Conservation (phyloP, 2,329 filamentous ascomycete species). For the Nemania sp. region DNA sequence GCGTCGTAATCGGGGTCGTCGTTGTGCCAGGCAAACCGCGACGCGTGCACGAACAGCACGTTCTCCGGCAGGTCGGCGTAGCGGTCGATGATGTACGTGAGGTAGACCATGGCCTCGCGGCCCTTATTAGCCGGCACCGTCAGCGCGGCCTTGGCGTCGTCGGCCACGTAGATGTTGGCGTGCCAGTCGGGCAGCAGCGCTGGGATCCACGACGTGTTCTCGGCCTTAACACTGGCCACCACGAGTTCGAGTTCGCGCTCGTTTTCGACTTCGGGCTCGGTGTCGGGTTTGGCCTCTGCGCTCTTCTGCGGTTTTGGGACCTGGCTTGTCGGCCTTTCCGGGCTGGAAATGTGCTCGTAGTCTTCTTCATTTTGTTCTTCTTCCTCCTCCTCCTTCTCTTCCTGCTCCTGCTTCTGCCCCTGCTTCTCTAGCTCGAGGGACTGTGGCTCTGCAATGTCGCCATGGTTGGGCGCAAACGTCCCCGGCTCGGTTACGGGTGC, state of each 20-base stretch:
- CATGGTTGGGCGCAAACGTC: neutral
- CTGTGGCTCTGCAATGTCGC: neutral
- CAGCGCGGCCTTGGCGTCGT: slow-evolving; percentile 50
- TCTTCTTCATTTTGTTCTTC: neutral
- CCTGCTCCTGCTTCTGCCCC: neutral
- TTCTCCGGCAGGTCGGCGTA: slow-evolving; percentile 51
- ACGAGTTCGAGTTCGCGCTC: slow-evolving; percentile 37
- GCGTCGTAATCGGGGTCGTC: slow-evolving; percentile 58
- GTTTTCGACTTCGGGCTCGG: neutral
- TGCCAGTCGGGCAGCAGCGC: slow-evolving; percentile 50
- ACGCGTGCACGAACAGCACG: slow-evolving; percentile 51
- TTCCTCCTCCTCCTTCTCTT: neutral
- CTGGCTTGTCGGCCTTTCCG: too few relatives aligned
- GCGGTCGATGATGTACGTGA: slow-evolving; percentile 55
- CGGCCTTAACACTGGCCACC: slow-evolving; percentile 38
- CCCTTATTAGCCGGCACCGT: slow-evolving; percentile 56
- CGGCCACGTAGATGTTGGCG: slow-evolving; percentile 58
- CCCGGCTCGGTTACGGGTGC: neutral
- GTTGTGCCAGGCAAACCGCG: slow-evolving; percentile 57
- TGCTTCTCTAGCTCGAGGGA: neutral
- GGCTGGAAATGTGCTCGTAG: too few relatives aligned
- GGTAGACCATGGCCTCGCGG: slow-evolving; percentile 56
- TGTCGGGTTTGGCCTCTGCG: too few relatives aligned
- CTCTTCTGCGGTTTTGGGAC: too few relatives aligned
- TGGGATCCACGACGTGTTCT: slow-evolving; percentile 47